Evolutionary conservation across 2,329 filamentous ascomycete genomes (phyloP).

Genomic region (Paracorniculantispora psalliotae): DNA sequence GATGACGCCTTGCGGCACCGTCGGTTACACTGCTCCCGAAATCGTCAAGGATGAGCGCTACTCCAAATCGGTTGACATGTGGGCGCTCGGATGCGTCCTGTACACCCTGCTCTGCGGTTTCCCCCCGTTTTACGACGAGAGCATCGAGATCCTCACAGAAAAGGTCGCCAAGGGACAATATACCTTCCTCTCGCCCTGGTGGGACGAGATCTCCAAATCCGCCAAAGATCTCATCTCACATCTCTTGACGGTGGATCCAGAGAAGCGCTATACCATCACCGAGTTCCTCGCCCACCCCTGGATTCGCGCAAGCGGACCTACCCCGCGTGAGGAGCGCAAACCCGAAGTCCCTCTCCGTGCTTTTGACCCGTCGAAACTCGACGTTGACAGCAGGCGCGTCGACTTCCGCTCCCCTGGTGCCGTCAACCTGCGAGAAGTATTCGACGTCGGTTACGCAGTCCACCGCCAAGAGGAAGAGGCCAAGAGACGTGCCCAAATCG

Average conservation of each 20-base stretch:
- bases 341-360: constrained; percentile 41
- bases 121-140: constrained; percentile 97
- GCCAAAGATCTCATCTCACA: constrained; percentile 94
- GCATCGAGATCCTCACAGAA: constrained; percentile 92
- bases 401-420: constrained; percentile 95
- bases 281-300: constrained; percentile 95
- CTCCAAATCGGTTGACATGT: constrained; percentile 99
- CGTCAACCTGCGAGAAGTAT: constrained; percentile 93
- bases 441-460: constrained; percentile 96
- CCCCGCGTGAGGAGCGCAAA: constrained; percentile 54
- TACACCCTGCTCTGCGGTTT: constrained; percentile 97
- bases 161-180: constrained; percentile 97
- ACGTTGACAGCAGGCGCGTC: constrained; percentile 61
- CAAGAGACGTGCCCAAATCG: constrained; percentile 82
- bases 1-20: constrained; percentile 98
- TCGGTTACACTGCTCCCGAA: constrained; percentile 95
- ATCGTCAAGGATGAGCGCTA: constrained; percentile 99
- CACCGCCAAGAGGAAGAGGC: constrained; percentile 94
- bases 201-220: constrained; percentile 95
- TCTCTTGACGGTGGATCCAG: constrained; percentile 87
- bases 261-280: constrained; percentile 88
- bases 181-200: constrained; percentile 97
- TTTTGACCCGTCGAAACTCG: constrained; percentile 51
- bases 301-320: constrained; percentile 65
- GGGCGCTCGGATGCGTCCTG: constrained; percentile 92